Evolutionary conservation across 78 protist genomes (phyloP).

Genomic region (Neovahlkampfia damariscottae): DNA sequence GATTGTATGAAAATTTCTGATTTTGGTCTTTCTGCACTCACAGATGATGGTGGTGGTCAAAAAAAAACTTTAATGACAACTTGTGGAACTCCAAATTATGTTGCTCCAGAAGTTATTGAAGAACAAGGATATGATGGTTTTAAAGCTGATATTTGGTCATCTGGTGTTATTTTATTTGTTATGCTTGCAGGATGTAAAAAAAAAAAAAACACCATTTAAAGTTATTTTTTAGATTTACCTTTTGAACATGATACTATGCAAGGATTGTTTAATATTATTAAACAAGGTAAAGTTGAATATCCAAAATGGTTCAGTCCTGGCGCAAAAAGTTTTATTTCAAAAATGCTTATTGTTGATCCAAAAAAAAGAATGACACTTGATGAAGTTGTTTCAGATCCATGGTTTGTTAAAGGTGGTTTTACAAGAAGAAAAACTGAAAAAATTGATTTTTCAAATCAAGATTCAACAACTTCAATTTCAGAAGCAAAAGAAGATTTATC

Average conservation of each 20-base stretch:
- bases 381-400: conserved; percentile 4
- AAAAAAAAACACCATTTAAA: no score
- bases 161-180: conserved; percentile 61
- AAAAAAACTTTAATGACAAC: conserved; percentile 12
- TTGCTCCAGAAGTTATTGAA: conserved; percentile 33
- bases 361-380: conserved; percentile 18
- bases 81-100: conserved; percentile 42
- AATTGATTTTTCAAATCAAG: no score
- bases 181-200: conserved; percentile 48
- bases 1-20: conserved; percentile 48
- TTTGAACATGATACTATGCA: conserved; percentile 14
- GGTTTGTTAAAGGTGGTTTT: no score
- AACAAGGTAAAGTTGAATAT: neutral
- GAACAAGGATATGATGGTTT: conserved; percentile 47
- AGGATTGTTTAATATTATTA: conserved; percentile 19
- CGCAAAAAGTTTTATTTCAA: conserved; percentile 12
- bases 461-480: no score
- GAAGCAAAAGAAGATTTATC: no score
- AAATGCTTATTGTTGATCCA: conserved; percentile 29
- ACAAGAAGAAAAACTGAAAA: no score
- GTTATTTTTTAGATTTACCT: no score
- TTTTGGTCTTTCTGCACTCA: conserved; percentile 64
- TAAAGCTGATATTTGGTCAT: conserved; percentile 56
- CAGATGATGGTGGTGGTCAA: neutral
- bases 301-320: neutral